These are phyloP conservation scores for Leersia perrieri DNA, from an alignment of 176 grass and related monocot species.

Conservation along the genomic window DNA sequence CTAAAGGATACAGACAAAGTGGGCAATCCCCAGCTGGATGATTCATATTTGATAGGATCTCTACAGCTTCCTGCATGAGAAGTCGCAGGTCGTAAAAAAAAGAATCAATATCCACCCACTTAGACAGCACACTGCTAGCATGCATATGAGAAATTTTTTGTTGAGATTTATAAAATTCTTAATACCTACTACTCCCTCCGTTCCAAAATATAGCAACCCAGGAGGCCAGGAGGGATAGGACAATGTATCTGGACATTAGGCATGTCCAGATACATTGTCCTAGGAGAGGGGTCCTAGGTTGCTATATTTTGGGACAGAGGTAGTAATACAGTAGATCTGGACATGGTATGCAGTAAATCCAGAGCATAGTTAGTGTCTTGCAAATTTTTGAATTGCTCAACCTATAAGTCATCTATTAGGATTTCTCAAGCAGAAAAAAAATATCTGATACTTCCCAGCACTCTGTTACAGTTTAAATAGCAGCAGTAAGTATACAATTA, in stretches of 20 bases:
- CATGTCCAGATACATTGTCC: no score
- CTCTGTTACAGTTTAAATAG: neutral
- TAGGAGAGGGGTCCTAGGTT: no score
- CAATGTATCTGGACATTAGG: no score
- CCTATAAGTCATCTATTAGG: neutral
- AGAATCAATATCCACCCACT: neutral
- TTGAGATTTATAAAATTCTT: neutral
- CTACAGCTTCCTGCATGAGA: conserved; percentile 69
- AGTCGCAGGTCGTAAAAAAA: conserved; percentile 21
- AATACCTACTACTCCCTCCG: neutral
- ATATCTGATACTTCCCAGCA: neutral
- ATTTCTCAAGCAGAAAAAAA: conserved; percentile 11
- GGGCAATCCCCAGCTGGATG: conserved; percentile 96
- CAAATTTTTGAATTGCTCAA: neutral
- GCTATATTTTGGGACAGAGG: no score
- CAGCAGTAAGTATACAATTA: neutral
- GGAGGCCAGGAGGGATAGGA: no score
- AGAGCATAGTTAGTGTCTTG: neutral
- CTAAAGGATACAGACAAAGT: conserved; percentile 85
- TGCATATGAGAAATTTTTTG: neutral
- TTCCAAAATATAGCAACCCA: no score
- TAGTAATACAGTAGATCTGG: neutral
- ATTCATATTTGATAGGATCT: conserved; percentile 87
- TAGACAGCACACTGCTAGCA: neutral
- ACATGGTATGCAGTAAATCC: neutral